Percentiles rank a stretch among this genome's conserved stretches.
phyloP scores from a whole-genome alignment of 441 rosid genomes.

The Sinapis alba region DNA sequence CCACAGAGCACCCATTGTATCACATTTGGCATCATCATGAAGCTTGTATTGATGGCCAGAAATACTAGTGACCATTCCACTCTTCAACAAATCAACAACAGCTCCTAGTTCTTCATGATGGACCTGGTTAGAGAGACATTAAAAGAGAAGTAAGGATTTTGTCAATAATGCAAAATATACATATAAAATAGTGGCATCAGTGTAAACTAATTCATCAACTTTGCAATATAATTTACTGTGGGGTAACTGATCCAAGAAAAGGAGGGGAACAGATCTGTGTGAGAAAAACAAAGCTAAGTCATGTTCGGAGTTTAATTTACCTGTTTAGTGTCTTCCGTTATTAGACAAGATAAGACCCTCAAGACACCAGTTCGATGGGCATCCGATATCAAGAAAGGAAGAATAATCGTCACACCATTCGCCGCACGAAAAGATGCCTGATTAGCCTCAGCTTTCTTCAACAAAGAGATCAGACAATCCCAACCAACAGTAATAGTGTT shows the following conservation, averaged over 20 bases:
- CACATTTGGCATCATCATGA: conserved; percentile 94
- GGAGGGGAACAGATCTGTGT: conserved; percentile 8
- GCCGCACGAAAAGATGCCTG: conserved; percentile 93
- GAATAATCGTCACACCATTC: conserved; percentile 85
- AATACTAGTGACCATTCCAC: conserved; percentile 97
- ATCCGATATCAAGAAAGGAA: conserved; percentile 84
- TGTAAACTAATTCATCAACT: not conserved
- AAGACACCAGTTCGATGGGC: conserved; percentile 96
- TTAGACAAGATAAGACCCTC: conserved; percentile 90
- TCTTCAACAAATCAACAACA: conserved; percentile 94
- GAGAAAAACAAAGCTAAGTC: not conserved
- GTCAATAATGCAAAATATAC: conserved; percentile 6
- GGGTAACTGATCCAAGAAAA: conserved; percentile 6
- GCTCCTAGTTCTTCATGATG: conserved; percentile 95
- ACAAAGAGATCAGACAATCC: conserved; percentile 95
- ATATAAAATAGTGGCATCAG: not conserved
- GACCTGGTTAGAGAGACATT: conserved; percentile 53
- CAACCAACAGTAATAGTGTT: conserved; percentile 85
- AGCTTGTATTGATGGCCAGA: conserved; percentile 94
- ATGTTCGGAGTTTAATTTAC: conserved; percentile 22
- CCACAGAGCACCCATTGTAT: conserved; percentile 98
- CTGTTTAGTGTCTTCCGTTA: conserved; percentile 74
- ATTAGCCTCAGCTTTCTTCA: conserved; percentile 96
- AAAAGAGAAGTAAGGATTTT: conserved; percentile 21
- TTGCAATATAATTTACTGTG: conserved; percentile 1